A percentile compares a stretch with the other conserved stretches of the same genome.
Conservation (phyloP, 2,329 filamentous ascomycete species). For the Pseudocercospora cruenta region DNA sequence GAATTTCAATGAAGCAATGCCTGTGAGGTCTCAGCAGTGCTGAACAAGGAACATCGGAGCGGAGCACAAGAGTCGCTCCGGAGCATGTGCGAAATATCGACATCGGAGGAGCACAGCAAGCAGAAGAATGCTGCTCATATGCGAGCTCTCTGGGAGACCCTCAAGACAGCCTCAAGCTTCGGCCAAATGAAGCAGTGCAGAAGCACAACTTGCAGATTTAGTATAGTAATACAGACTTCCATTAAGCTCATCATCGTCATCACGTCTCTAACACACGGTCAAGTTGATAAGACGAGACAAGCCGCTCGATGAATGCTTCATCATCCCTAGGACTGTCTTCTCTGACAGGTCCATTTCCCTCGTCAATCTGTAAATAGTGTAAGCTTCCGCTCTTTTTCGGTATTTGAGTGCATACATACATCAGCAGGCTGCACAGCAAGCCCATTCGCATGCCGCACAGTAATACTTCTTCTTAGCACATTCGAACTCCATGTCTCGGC, state of each 20-base stretch:
- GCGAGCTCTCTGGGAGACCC: no score
- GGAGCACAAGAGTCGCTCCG: no score
- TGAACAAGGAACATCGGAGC: no score
- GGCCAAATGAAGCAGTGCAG: no score
- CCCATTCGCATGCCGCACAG: background rate
- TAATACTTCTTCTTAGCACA: background rate
- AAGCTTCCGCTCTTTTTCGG: background rate
- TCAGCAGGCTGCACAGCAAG: conserved; percentile 2
- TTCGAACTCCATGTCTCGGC: conserved; percentile 4
- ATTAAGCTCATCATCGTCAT: background rate
- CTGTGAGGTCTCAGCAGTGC: no score
- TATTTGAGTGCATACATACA: background rate
- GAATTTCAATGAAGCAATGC: no score
- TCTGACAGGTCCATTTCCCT: background rate
- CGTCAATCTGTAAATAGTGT: background rate
- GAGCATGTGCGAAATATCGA: no score
- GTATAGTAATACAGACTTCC: background rate
- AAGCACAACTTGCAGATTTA: no score
- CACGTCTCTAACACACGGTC: background rate
- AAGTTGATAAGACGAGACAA: background rate
- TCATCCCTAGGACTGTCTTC: background rate
- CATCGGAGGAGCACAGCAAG: no score
- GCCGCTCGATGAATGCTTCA: background rate
- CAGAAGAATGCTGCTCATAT: no score
- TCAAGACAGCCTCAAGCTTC: no score